phyloP scores from a whole-genome alignment of 2,329 filamentous ascomycete genomes.

The Cercospora citrullina region DNA sequence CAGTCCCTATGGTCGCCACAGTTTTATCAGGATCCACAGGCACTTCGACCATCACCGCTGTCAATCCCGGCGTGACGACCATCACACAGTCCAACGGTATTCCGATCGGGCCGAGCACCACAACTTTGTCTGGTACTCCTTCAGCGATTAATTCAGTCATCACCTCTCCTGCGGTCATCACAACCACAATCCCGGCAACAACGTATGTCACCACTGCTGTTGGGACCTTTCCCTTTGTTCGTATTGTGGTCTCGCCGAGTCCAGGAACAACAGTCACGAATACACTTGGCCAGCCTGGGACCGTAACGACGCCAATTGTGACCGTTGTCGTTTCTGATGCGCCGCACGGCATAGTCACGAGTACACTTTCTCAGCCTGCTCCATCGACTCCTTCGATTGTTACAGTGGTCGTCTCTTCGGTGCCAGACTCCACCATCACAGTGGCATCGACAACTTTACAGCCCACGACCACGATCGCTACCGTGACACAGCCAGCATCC shows the following conservation, averaged over 20 bases:
- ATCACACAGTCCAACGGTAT: background rate
- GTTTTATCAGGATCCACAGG: slow-evolving; percentile 15
- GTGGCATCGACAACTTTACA: background rate
- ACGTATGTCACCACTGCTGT: slow-evolving; percentile 12
- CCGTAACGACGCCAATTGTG: background rate
- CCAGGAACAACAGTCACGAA: slow-evolving; percentile 1
- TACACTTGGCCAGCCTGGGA: background rate
- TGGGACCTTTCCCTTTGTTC: background rate
- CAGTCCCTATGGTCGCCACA: slow-evolving; percentile 22
- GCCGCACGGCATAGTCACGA: background rate
- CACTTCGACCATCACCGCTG: background rate
- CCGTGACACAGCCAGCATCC: slow-evolving; percentile 8
- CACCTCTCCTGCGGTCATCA: slow-evolving; percentile 3
- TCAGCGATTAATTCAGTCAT: background rate
- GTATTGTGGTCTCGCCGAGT: background rate
- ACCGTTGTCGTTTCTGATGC: background rate
- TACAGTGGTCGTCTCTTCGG: background rate
- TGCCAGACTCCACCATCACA: background rate
- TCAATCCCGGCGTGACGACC: background rate
- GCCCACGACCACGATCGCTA: slow-evolving; percentile 4
- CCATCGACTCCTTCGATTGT: background rate
- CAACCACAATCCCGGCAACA: slow-evolving; percentile 6
- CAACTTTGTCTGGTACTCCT: background rate
- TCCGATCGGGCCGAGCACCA: background rate
- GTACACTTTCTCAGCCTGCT: background rate